Base-by-base conservation (phyloP, 768 basidiomycete genomes). In the Cystoderma amianthinum region DNA sequence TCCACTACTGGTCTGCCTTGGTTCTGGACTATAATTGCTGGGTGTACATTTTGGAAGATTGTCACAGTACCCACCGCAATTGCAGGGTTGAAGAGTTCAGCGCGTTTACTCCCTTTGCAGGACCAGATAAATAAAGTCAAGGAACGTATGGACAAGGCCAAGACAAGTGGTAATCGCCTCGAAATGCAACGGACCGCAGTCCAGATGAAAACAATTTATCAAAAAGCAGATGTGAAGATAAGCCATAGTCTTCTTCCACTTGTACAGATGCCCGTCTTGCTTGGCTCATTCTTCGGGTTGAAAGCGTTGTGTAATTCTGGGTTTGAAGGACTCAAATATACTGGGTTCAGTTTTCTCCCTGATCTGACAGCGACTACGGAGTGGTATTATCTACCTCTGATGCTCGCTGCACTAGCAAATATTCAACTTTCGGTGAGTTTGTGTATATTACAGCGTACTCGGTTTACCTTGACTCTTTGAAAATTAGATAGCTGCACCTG, bases 241-340 rank as follows among this genome's bases (percentile, higher is more conserved):
- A 9, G 85, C 43, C 46, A 64, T 11, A 67, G 69, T 28, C 64
- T 80, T 47, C 46, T 84, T n/a, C 38, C 64, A 0, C 44, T 92
- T 41, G 51, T 83, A 1, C 92, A 95, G 59, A 56, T 91, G 16
- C 80, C 88, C 1, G 67, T 91, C 32, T 82, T 85, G 35, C 62
- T 96, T 23, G 80, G 82, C 11, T 63, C 89, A 64, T 98, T 98
- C 72, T 82, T 91, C 48, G 89, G 77, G 12, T 57, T 95, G 42
- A 79, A 78, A 60, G 65, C 64, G 36, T 72, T 98, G 68, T 81
- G 82, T 49, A 65, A 70, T 36, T 58, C 82, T 36, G 34, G 34
- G 0, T 59, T 96, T 16, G 70, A 71, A 40, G 90, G 91, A 63
- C 58, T 97, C 52, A 71, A 74, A 48, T 65, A 80, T 46, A 91